A percentile compares a stretch with the other conserved stretches of the same genome.
These are phyloP conservation scores for Verbascum thapsus DNA, from an alignment of 257 asterid species.

Conservation along the genomic window DNA sequence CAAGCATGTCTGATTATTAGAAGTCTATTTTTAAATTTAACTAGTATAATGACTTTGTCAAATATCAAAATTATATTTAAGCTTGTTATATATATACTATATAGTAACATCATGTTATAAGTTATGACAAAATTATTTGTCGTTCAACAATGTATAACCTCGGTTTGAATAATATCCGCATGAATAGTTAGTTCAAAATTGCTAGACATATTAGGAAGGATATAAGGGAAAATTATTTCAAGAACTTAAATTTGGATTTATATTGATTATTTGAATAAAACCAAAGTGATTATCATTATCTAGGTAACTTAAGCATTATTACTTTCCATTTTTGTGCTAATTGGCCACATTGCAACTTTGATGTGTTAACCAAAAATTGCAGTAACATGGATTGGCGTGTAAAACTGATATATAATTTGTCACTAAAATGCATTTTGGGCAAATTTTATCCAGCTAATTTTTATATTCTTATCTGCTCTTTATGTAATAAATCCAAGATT, in stretches of 20 bases:
- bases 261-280: conserved; percentile 1
- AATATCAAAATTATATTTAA: not conserved
- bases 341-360: conserved; percentile 14
- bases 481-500: conserved; percentile 7
- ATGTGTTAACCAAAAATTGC: conserved; percentile 38
- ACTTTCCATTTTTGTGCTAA: conserved; percentile 5
- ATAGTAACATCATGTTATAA: too few species aligned
- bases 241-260: conserved; percentile 22
- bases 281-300: not conserved
- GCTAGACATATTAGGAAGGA: too few species aligned
- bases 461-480: conserved; percentile 11
- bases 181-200: too few species aligned
- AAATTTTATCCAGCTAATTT: conserved; percentile 22
- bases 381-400: conserved; percentile 49
- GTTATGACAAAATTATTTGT: too few species aligned
- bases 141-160: too few species aligned
- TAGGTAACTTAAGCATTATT: conserved; percentile 16
- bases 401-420: conserved; percentile 18
- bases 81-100: too few species aligned
- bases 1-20: too few species aligned
- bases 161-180: too few species aligned
- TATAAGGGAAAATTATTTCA: not conserved
- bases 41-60: conserved; percentile 11
- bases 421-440: conserved; percentile 19
- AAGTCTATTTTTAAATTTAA: too few species aligned